phyloP scores from a whole-genome alignment of 345 rosid species.

The Pugionium dolabratum region DNA sequence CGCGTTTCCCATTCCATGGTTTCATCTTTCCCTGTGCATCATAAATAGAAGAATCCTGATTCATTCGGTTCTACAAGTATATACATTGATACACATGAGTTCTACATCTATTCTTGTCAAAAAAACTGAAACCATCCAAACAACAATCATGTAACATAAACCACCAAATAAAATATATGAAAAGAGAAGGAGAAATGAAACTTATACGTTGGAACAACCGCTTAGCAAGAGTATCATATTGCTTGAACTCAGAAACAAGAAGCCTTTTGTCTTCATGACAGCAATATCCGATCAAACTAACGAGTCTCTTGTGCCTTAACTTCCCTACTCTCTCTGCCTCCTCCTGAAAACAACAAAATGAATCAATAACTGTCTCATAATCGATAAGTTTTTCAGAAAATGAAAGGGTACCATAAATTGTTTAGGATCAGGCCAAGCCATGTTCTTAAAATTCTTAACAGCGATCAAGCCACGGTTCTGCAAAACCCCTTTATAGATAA shows the following conservation, averaged over 20 bases:
- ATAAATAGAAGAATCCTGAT: constrained; percentile 16
- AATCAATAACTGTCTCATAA: neutral
- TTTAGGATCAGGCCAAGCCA: constrained; percentile 69
- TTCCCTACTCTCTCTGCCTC: constrained; percentile 82
- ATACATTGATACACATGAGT: neutral
- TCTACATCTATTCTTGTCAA: neutral
- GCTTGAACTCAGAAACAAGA: constrained; percentile 79
- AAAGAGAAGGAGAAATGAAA: neutral
- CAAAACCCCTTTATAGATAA: constrained; percentile 64
- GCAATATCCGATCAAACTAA: constrained; percentile 88
- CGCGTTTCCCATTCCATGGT: constrained; percentile 83
- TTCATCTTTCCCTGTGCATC: constrained; percentile 58
- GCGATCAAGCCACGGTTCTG: constrained; percentile 56
- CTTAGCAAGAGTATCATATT: constrained; percentile 79
- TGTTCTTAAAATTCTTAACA: constrained; percentile 55
- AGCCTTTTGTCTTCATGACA: constrained; percentile 86
- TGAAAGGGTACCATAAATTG: constrained; percentile 51
- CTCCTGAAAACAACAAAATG: constrained; percentile 42
- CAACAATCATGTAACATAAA: neutral
- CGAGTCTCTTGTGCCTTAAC: constrained; percentile 67
- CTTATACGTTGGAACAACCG: constrained; percentile 71
- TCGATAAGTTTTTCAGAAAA: too few relatives aligned
- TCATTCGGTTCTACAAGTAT: neutral
- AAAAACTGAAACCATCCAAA: neutral
- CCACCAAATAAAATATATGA: neutral